Base-by-base conservation (phyloP, 768 basidiomycete species). In the Kwoniella bestiolae region DNA sequence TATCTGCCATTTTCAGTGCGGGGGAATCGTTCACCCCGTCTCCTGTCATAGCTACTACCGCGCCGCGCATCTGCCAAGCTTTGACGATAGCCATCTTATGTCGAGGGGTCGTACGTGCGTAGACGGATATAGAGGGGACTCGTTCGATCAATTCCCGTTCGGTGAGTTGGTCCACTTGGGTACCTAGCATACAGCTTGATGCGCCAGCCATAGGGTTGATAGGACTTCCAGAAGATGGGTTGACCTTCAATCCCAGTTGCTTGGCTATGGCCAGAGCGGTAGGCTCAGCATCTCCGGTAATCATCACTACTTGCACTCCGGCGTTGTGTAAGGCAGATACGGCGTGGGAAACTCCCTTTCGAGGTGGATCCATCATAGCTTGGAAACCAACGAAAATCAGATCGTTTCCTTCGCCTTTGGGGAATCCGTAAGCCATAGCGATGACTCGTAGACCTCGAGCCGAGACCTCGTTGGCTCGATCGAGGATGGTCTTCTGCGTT, bases 21-120 rank as follows among this genome's bases (percentile, higher is more conserved):
- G 94, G 95, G 0, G 95, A 94, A 72, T 98, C 95, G 79, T 98
- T 98, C 16, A 97, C 94, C 79, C 94, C 94, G 79, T 97, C 94
- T 28, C 94, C 94, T 1, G 95, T 96, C 95, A 98, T 97, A 2
- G 92, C 94, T 1, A 97, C 94, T 4, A 97, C 89, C 9, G 87
- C 89, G 0, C 95, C 94, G 51, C 91, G 84, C 65, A 88, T 82
- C 83, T 96, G 94, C 82, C 92, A 94, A 34, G 94, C 94, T 79
- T 92, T 89, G 31, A 98, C 89, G 73, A 98, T 97, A 58, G 90
- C 88, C 92, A 98, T 94, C 84, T 98, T 98, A 81, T 97, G 95
- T 79, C 90, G 87, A 65, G 94, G 94, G 56, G 94, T 96, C 80
- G 94, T 95, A 75, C 95, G 84, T 69, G 94, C 95, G 83, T 95